Percentiles rank a stretch among this genome's conserved stretches.
phyloP scores from a whole-genome alignment of 2,329 filamentous ascomycete species.

The Aspergillus latus region DNA sequence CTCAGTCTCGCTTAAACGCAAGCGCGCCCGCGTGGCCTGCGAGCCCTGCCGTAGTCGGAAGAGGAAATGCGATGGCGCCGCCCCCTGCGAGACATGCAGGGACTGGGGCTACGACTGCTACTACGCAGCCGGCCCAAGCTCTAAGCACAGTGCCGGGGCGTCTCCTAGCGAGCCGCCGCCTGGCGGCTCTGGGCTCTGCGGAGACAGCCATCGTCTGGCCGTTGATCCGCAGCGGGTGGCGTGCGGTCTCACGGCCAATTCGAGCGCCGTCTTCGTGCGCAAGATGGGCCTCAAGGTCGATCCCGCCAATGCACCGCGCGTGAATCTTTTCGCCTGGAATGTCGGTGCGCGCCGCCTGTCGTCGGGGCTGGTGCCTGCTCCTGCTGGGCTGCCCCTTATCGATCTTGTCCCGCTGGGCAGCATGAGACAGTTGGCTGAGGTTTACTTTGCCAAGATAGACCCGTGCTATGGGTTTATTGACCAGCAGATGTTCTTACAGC shows the following conservation, averaged over 20 bases:
- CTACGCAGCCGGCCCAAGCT: neutral
- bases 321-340: slow-evolving; percentile 59
- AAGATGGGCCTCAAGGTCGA: slow-evolving; percentile 54
- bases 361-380: slow-evolving; percentile 7
- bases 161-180: too few species aligned
- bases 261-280: slow-evolving; percentile 54
- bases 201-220: neutral
- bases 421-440: slow-evolving; percentile 45
- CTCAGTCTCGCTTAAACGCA: neutral
- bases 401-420: slow-evolving; percentile 49
- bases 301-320: slow-evolving; percentile 51
- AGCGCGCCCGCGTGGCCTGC: slow-evolving; percentile 9
- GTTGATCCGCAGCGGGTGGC: neutral
- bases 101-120: slow-evolving; percentile 13
- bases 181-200: neutral
- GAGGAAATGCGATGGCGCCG: slow-evolving; percentile 16
- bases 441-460: slow-evolving; percentile 55
- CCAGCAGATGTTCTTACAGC: slow-evolving; percentile 20
- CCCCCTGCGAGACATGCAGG: slow-evolving; percentile 7
- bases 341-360: slow-evolving; percentile 32
- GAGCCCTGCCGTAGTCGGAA: slow-evolving; percentile 10
- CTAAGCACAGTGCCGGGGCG: too few species aligned
- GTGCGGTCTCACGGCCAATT: slow-evolving; percentile 52
- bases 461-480: slow-evolving; percentile 54
- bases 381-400: slow-evolving; percentile 35